These are phyloP conservation scores for Populus pruinosa DNA, from an alignment of 345 rosid genomes.

Conservation along the genomic window DNA sequence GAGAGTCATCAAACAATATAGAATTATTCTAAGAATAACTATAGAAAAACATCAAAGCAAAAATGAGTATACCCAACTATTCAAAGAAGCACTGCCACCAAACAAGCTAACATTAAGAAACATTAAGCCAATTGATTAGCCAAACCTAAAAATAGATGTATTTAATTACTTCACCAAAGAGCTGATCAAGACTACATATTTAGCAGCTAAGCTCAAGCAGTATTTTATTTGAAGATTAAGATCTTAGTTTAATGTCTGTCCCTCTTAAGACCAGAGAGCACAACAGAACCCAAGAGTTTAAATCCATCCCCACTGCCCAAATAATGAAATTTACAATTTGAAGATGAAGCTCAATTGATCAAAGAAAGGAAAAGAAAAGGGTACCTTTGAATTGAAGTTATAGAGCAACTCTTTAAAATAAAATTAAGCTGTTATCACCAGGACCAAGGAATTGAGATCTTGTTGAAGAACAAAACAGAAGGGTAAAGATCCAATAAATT, in stretches of 20 bases:
- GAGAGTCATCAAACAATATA: background rate
- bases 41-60: background rate
- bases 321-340: background rate
- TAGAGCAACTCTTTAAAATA: background rate
- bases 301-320: background rate
- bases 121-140: background rate
- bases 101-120: background rate
- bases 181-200: background rate
- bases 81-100: background rate
- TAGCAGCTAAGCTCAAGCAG: background rate
- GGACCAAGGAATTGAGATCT: background rate
- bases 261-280: background rate
- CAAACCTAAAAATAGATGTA: background rate
- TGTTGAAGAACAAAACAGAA: background rate
- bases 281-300: background rate
- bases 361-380: background rate
- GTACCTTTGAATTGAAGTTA: conserved; percentile 5
- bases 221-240: background rate
- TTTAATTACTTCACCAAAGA: background rate
- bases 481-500: background rate
- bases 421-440: background rate
- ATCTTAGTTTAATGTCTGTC: background rate
- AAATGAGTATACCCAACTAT: too few relatives aligned
- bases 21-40: background rate
- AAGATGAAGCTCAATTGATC: background rate